These are phyloP conservation scores for Arthrobotrys iridis DNA, from an alignment of 2,329 filamentous ascomycete species.

Conservation along the genomic window DNA sequence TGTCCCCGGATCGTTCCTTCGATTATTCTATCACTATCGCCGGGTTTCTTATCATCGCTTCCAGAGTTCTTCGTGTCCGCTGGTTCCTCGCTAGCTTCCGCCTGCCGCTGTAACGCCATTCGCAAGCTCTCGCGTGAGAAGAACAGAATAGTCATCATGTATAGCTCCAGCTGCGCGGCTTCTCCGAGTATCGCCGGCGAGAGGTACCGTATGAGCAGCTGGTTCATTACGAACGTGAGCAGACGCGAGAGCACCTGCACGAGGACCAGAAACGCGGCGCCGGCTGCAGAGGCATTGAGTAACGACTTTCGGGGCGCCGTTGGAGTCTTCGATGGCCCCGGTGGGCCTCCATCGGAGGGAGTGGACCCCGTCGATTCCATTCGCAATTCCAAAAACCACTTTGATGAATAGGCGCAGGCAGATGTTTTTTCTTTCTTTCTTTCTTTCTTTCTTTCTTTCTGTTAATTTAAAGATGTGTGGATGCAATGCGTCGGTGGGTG, in stretches of 20 bases:
- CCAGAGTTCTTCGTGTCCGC: conserved; percentile 39
- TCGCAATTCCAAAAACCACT: neutral
- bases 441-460: too few relatives aligned
- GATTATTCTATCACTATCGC: conserved; percentile 54
- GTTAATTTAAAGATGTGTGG: neutral
- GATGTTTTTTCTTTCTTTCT: too few relatives aligned
- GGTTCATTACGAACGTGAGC: conserved; percentile 90
- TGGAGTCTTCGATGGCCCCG: conserved; percentile 8
- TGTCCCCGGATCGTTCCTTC: conserved; percentile 59
- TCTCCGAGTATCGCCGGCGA: conserved; percentile 86
- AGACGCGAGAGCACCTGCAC: conserved; percentile 88
- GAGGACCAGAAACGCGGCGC: conserved; percentile 84
- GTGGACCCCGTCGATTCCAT: conserved; percentile 13
- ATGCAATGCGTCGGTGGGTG: neutral
- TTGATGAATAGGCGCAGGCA: neutral
- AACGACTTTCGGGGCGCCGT: conserved; percentile 49
- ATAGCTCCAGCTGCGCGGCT: conserved; percentile 89
- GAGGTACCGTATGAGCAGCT: conserved; percentile 85
- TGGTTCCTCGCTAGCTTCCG: conserved; percentile 57
- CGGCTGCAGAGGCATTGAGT: conserved; percentile 68
- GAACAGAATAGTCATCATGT: conserved; percentile 90
- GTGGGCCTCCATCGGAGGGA: neutral
- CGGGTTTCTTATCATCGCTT: conserved; percentile 31
- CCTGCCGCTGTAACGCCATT: conserved; percentile 86
- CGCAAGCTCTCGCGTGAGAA: conserved; percentile 91